Evolutionary conservation across 2,329 filamentous ascomycete genomes (phyloP).

Genomic region (Fusarium devonianum): DNA sequence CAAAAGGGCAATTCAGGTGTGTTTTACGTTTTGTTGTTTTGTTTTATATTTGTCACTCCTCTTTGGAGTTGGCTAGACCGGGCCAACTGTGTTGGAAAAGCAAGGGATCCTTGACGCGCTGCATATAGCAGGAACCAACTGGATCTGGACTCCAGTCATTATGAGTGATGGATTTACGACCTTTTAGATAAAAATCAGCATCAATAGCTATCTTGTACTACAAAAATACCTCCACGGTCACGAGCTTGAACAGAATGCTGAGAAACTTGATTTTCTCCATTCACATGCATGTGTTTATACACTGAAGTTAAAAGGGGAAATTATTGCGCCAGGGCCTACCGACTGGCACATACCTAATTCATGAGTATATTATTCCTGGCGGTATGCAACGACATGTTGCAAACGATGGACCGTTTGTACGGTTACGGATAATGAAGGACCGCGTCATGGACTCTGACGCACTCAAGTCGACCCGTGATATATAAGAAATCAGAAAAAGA

Average conservation of each 20-base stretch:
- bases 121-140: slow-evolving; percentile 16
- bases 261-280: slow-evolving; percentile 8
- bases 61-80: slow-evolving; percentile 4
- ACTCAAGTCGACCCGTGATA: no score
- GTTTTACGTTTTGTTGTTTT: background rate
- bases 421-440: no score
- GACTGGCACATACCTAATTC: no score
- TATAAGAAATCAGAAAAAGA: no score
- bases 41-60: background rate
- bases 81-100: slow-evolving; percentile 1
- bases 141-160: slow-evolving; percentile 22
- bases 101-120: background rate
- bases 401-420: no score
- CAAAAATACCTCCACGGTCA: slow-evolving; percentile 14
- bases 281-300: slow-evolving; percentile 10
- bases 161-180: slow-evolving; percentile 38
- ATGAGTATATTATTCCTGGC: no score
- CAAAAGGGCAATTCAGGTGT: slow-evolving; percentile 28
- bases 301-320: slow-evolving; percentile 1
- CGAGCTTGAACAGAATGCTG: slow-evolving; percentile 21
- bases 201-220: slow-evolving; percentile 31
- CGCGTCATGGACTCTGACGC: no score
- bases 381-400: no score
- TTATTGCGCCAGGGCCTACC: no score
- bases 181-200: slow-evolving; percentile 34